Evolutionary conservation across 2,329 filamentous ascomycete genomes (phyloP), one percentile per base, ranked within the genome.

Genomic region (Colletotrichum sp.): DNA sequence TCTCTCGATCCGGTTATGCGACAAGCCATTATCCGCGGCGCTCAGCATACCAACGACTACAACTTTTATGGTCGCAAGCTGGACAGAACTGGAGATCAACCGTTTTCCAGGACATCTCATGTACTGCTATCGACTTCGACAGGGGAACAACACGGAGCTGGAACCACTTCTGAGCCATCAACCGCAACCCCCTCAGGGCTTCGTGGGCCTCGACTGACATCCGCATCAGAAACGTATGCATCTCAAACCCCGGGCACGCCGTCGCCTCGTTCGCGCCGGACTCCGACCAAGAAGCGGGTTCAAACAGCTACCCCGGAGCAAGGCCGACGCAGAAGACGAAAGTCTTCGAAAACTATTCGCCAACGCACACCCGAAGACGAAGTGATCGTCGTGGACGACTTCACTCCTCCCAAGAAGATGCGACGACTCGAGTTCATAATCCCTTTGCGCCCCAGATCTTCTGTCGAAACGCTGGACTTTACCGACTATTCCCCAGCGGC

Each of bases 11-110:
- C 65, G 3, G 30, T 75, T 22, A 64, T 75, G 18, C 64, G 73
- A 15, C 43, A 48, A 28, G 73, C 73, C 9, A 64, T 62, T 27
- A 61, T 75, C 12, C 36, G 73, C 28, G 69, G 62, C 25, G 73
- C 73, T 2, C 73, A 75, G 39, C 73, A 75, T 36, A 61, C 43
- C 22, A 65, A 74, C 9, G 62, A 52, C 30, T 76, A 70, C 62
- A 75, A 75, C 43, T 65, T 65, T 28, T 70, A 67, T 62, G 56
- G 64, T n/a, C 36, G 25, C 9, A 55, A 39, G 22, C n/a, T n/a
- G 6, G 61, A 58, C 30, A 60, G 32, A 22, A 13, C 13, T 22
- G 55, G 34, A 8, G 56, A 15, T 28, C 12, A 58, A 15, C 22
- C 15, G 8, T n/a, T 52, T 8, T 52, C 27, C 36, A 28, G 36